Conservation (phyloP, 2,329 filamentous ascomycete species). For the Neurospora sp. region DNA sequence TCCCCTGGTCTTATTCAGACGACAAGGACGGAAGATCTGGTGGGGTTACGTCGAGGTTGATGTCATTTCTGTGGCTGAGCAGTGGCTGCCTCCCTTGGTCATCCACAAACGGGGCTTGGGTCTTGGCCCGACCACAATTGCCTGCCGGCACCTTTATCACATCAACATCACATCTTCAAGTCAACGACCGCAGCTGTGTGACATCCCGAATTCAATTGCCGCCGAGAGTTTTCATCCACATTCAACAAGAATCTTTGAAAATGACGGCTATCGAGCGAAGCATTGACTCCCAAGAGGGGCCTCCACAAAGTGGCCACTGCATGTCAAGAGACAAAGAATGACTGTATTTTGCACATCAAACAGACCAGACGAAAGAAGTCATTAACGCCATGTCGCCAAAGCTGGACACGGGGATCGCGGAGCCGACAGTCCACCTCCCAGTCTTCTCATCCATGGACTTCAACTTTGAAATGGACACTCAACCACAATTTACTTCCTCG, state of each 20-base stretch:
- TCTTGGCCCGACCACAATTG: not conserved
- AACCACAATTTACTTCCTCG: not conserved
- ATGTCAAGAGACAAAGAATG: not conserved
- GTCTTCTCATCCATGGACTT: not conserved
- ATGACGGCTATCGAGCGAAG: not conserved
- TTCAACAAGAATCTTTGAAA: not conserved
- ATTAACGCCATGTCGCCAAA: not conserved
- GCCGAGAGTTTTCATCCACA: not conserved
- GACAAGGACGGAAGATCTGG: not conserved
- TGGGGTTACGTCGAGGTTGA: conserved; percentile 5
- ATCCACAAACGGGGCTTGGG: not conserved
- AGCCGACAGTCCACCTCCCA: not conserved
- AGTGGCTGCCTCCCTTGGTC: not conserved
- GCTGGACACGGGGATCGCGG: not conserved
- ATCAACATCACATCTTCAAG: not conserved
- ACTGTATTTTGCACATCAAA: not conserved
- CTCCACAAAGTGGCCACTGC: not conserved
- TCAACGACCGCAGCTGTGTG: not conserved
- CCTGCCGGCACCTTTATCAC: not conserved
- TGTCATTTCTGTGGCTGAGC: conserved; percentile 14
- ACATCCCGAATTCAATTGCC: too few species aligned
- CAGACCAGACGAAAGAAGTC: not conserved
- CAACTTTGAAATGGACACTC: not conserved
- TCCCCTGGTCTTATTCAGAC: not conserved
- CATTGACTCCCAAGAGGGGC: not conserved